These are phyloP conservation scores for Cryptosporidium viatorum DNA, from an alignment of 169 alveolate genomes.

Conservation along the genomic window DNA sequence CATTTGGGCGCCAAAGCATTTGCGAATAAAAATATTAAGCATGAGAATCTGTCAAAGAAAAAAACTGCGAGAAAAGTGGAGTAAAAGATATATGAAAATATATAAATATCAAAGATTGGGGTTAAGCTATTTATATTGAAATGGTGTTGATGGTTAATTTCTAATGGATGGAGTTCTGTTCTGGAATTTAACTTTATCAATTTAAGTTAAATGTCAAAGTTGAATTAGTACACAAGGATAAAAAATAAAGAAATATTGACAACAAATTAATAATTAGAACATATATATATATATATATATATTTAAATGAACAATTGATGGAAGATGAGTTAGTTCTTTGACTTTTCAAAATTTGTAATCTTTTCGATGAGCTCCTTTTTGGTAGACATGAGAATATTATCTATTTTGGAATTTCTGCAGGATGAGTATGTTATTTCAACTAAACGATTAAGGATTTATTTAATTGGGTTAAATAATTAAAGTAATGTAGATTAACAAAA, in stretches of 20 bases:
- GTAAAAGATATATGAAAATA: not conserved
- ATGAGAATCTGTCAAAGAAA: not conserved
- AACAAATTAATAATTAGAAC: too few species aligned
- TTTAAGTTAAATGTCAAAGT: not conserved
- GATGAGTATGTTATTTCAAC: constrained; percentile 35
- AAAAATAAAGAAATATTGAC: not conserved
- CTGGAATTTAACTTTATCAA: not conserved
- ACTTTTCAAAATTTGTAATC: constrained; percentile 14
- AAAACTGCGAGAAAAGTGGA: not conserved
- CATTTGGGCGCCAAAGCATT: constrained; percentile 32
- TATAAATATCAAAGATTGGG: not conserved
- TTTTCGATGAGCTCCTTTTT: constrained; percentile 30
- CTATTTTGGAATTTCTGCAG: constrained; percentile 28
- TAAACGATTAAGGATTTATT: not conserved
- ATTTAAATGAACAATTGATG: not conserved
- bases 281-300: too few species aligned
- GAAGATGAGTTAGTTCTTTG: not conserved
- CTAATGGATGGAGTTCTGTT: not conserved
- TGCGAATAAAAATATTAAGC: not conserved
- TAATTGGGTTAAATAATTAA: not conserved
- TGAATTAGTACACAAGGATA: not conserved
- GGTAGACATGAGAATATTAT: constrained; percentile 37
- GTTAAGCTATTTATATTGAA: not conserved
- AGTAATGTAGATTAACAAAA: not conserved
- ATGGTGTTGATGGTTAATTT: not conserved